These are phyloP conservation scores for Hypoxylon trugodes DNA, from an alignment of 495 filamentous ascomycete genomes.

Conservation along the genomic window DNA sequence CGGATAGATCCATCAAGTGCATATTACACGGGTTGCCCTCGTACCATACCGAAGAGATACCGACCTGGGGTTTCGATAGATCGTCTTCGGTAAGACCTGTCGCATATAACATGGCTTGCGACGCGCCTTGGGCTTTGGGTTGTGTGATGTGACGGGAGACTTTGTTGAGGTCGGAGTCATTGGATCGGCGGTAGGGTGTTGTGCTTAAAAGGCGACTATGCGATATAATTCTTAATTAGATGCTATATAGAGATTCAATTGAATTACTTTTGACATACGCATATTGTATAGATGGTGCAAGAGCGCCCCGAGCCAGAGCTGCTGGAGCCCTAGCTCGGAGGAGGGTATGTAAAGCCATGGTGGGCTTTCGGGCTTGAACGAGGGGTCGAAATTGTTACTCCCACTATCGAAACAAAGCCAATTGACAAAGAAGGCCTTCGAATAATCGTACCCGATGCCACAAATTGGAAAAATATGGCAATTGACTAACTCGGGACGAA, in stretches of 20 bases:
- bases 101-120: constrained; percentile 98
- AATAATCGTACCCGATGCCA: background rate
- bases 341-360: constrained; percentile 51
- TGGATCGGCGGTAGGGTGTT: constrained; percentile 50
- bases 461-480: background rate
- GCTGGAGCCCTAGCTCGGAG: constrained; percentile 51
- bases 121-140: constrained; percentile 96
- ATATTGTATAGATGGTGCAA: constrained; percentile 47
- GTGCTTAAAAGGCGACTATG: constrained; percentile 53
- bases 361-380: constrained; percentile 5
- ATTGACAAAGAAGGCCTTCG: constrained; percentile 10
- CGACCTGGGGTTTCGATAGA: constrained; percentile 94
- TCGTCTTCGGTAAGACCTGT: constrained; percentile 85
- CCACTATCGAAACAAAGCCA: constrained; percentile 13
- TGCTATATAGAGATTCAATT: background rate
- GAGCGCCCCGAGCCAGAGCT: constrained; percentile 50
- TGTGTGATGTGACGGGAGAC: constrained; percentile 87
- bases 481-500: background rate
- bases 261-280: constrained; percentile 42
- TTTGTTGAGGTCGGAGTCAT: constrained; percentile 73
- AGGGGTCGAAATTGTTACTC: constrained; percentile 14
- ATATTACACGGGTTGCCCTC: constrained; percentile 98
- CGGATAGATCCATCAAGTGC: constrained; percentile 90
- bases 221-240: constrained; percentile 17
- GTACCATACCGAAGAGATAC: constrained; percentile 91